Percentiles rank a stretch among this genome's conserved stretches.
These are phyloP conservation scores for Curvularia spicifera DNA, from an alignment of 2,329 filamentous ascomycete species.

Conservation along the genomic window DNA sequence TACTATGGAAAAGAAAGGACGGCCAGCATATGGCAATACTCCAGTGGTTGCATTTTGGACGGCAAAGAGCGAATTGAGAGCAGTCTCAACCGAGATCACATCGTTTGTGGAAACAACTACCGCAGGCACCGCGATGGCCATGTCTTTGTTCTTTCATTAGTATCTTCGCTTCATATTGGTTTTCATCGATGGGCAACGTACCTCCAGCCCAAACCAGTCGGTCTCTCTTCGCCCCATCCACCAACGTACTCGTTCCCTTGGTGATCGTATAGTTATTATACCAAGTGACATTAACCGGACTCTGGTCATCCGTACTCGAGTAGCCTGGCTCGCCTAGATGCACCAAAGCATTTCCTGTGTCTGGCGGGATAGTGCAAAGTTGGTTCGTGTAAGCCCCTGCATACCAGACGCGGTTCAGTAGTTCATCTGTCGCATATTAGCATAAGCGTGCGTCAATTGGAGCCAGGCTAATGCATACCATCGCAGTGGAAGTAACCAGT, in stretches of 20 bases:
- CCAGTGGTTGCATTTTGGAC: conserved; percentile 53
- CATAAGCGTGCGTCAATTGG: background rate
- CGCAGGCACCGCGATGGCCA: conserved; percentile 62
- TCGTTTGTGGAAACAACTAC: conserved; percentile 63
- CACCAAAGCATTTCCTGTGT: conserved; percentile 46
- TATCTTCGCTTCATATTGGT: background rate
- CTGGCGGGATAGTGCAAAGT: conserved; percentile 49
- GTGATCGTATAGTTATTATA: conserved; percentile 53
- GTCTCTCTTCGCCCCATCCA: conserved; percentile 66
- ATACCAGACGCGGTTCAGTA: conserved; percentile 55
- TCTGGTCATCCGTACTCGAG: conserved; percentile 30
- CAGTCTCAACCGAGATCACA: conserved; percentile 58
- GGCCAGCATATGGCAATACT: conserved; percentile 59
- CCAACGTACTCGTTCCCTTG: conserved; percentile 47
- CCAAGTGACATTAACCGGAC: conserved; percentile 48
- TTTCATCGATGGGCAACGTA: conserved; percentile 11
- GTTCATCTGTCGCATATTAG: conserved; percentile 44
- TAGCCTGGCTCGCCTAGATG: conserved; percentile 39
- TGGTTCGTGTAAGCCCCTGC: conserved; percentile 52
- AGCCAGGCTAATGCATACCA: conserved; percentile 28
- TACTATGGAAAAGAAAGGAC: conserved; percentile 50
- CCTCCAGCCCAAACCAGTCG: conserved; percentile 65
- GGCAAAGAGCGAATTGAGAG: conserved; percentile 57
- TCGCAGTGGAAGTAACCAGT: conserved; percentile 54
- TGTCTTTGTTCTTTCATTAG: conserved; percentile 50